Conservation (phyloP, 352 stramenopile species). For the Halophytophthora batemanensis region DNA sequence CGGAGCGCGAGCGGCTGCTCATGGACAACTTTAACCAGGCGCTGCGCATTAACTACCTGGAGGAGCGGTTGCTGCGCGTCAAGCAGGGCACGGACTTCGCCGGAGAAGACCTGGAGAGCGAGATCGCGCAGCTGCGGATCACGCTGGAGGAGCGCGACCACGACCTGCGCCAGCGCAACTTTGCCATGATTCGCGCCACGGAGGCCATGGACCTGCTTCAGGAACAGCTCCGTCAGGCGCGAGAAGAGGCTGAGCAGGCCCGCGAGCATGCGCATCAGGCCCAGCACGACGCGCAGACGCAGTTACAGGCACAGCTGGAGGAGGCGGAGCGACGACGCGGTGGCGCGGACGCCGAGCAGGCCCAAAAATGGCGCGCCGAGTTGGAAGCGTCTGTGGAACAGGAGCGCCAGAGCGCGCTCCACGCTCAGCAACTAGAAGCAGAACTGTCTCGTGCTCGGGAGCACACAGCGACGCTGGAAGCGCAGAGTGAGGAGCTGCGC, state of each 20-base stretch:
- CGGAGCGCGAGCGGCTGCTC: constrained; percentile 49
- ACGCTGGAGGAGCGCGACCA: constrained; percentile 62
- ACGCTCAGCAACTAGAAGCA: constrained; percentile 33
- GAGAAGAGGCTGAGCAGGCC: too few relatives aligned
- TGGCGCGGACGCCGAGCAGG: constrained; percentile 34
- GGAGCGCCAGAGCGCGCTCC: constrained; percentile 26
- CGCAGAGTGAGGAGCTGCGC: constrained; percentile 36
- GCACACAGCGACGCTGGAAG: constrained; percentile 17
- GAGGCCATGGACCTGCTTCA: constrained; percentile 17
- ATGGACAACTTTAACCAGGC: constrained; percentile 80
- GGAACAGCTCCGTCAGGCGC: constrained; percentile 3
- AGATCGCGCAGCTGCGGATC: constrained; percentile 51
- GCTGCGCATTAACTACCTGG: constrained; percentile 57
- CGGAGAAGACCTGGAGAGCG: constrained; percentile 59
- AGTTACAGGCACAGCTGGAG: constrained; percentile 30
- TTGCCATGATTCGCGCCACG: constrained; percentile 57
- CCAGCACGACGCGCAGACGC: too few relatives aligned
- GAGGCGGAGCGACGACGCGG: constrained; percentile 15
- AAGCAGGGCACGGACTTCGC: constrained; percentile 60
- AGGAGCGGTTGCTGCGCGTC: constrained; percentile 62
- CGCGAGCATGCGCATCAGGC: constrained; percentile 2
- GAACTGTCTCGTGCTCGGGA: constrained; percentile 35
- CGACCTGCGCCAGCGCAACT: constrained; percentile 54
- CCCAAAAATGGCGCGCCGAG: constrained; percentile 34
- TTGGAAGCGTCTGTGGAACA: constrained; percentile 31